A percentile compares a stretch with the other conserved stretches of the same genome.
These are phyloP conservation scores for Pichia kluyveri DNA, from an alignment of 805 yeast genomes.

Conservation along the genomic window DNA sequence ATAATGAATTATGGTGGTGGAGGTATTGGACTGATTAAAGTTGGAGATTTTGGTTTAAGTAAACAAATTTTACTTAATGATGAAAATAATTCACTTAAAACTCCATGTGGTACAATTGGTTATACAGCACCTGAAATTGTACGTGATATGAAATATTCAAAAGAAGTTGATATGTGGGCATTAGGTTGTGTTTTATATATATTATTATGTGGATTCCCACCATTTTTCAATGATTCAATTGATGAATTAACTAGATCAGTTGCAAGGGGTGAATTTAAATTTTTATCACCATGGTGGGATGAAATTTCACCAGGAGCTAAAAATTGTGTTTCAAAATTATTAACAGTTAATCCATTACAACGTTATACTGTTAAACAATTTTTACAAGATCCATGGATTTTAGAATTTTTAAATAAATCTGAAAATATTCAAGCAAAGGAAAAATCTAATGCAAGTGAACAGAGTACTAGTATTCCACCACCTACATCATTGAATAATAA, in stretches of 20 bases:
- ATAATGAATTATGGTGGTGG: constrained; percentile 82
- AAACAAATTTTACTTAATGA: constrained; percentile 74
- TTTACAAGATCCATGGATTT: constrained; percentile 70
- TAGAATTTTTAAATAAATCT: constrained; percentile 21
- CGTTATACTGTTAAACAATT: constrained; percentile 68
- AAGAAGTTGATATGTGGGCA: constrained; percentile 98
- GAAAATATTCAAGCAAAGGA: constrained; percentile 21
- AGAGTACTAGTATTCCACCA: neutral
- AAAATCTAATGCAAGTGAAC: constrained; percentile 12
- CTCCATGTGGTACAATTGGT: constrained; percentile 98
- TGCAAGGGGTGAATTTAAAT: constrained; percentile 70
- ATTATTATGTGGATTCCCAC: constrained; percentile 93
- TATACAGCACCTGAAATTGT: constrained; percentile 98
- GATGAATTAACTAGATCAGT: constrained; percentile 69
- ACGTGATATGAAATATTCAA: constrained; percentile 83
- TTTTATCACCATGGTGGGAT: constrained; percentile 85
- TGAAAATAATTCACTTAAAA: constrained; percentile 54
- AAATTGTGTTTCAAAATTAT: constrained; percentile 53
- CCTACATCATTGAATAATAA: neutral
- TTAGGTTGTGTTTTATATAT: constrained; percentile 94
- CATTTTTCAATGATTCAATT: constrained; percentile 81
- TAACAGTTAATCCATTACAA: constrained; percentile 61
- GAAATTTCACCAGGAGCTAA: constrained; percentile 65
- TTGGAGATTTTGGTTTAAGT: constrained; percentile 93
- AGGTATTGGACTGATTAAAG: constrained; percentile 77